A percentile compares a stretch with the other conserved stretches of the same genome.
Evolutionary conservation across 78 protist genomes (phyloP).

Genomic region (Paulinella micropora): DNA sequence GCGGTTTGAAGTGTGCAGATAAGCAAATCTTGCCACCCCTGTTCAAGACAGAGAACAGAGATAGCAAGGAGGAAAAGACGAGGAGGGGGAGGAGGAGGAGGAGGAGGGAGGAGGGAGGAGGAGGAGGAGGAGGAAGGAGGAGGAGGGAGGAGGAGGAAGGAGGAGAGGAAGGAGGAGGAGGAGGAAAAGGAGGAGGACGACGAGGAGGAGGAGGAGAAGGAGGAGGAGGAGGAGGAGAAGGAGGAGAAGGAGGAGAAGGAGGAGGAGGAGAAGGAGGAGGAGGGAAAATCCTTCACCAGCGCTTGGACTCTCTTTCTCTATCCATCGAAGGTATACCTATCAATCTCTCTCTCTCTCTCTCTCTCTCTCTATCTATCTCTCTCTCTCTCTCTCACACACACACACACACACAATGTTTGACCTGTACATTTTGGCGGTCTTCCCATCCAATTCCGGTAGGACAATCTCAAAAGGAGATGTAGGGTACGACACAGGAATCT

Average conservation of each 20-base stretch:
- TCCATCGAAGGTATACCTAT: background rate
- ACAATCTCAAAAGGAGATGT: slow-evolving; percentile 67
- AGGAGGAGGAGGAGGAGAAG: too few species aligned
- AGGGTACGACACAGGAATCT: slow-evolving; percentile 66
- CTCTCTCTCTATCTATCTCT: background rate
- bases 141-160: too few species aligned
- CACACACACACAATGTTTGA: background rate
- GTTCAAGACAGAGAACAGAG: background rate
- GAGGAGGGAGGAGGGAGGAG: background rate
- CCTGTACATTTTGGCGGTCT: slow-evolving; percentile 61
- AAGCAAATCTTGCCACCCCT: slow-evolving; percentile 91
- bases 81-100: too few species aligned
- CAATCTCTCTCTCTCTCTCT: background rate
- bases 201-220: too few species aligned
- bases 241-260: too few species aligned
- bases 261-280: too few species aligned
- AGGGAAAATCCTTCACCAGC: too few species aligned
- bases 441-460: slow-evolving; percentile 84
- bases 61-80: background rate
- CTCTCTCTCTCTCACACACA: background rate
- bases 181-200: too few species aligned
- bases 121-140: too few species aligned
- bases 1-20: slow-evolving; percentile 81
- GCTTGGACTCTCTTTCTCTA: too few species aligned
- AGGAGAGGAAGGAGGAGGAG: too few species aligned